Percentiles rank a stretch among this genome's conserved stretches.
Evolutionary conservation across 1,284 basidiomycete genomes (phyloP).

Genomic region (Fomitopsis pinicola): DNA sequence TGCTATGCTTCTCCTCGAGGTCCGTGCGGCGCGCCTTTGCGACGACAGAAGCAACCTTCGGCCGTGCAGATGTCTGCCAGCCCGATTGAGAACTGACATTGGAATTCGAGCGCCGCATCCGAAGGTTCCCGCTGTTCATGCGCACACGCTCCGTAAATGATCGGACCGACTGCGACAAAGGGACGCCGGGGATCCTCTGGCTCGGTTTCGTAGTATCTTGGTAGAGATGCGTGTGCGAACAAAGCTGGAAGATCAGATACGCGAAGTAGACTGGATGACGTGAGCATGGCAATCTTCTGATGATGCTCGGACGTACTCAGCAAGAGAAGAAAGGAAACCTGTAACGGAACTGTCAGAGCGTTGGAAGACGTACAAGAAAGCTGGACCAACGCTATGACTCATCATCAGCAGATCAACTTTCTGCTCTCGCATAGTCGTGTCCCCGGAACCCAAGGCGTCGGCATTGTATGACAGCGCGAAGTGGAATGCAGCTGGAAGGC

Average conservation of each 20-base stretch:
- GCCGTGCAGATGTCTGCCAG: slow-evolving; percentile 5
- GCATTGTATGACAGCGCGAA: slow-evolving; percentile 45
- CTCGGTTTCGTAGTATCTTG: slow-evolving; percentile 46
- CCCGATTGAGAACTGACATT: slow-evolving; percentile 6
- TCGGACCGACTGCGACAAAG: slow-evolving; percentile 21
- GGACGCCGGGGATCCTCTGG: slow-evolving; percentile 21
- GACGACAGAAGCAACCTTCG: not conserved
- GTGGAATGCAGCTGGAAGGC: slow-evolving; percentile 77
- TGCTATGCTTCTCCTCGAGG: slow-evolving; percentile 6
- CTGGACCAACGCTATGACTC: slow-evolving; percentile 71
- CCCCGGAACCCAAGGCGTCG: slow-evolving; percentile 22
- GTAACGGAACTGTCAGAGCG: not conserved
- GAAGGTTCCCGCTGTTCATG: slow-evolving; percentile 16
- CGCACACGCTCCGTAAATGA: slow-evolving; percentile 22
- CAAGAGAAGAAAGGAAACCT: slow-evolving; percentile 70
- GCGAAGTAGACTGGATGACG: slow-evolving; percentile 54
- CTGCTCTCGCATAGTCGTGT: slow-evolving; percentile 25
- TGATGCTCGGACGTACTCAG: slow-evolving; percentile 42
- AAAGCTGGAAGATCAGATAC: slow-evolving; percentile 85
- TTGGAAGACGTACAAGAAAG: not conserved
- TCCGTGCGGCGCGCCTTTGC: not conserved
- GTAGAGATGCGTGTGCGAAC: slow-evolving; percentile 83
- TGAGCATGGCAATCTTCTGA: not conserved
- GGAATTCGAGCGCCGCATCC: slow-evolving; percentile 10
- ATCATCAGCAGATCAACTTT: slow-evolving; percentile 65